phyloP scores from a whole-genome alignment of 495 filamentous ascomycete genomes.

The Hyphodiscus hymeniophilus region DNA sequence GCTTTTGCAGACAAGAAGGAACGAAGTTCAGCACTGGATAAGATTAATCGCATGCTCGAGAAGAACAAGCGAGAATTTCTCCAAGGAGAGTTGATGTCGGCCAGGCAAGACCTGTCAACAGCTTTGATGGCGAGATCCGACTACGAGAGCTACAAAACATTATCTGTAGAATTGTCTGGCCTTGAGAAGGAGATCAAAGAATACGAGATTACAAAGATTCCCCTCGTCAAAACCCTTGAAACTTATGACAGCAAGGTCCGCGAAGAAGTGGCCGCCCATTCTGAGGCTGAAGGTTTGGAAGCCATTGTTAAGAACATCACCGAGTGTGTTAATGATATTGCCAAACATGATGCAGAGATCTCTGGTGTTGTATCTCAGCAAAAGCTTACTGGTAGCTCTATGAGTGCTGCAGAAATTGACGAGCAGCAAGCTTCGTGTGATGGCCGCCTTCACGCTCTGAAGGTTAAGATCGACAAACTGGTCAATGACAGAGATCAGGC shows the following conservation, averaged over 20 bases:
- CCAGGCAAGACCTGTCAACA: conserved; percentile 45
- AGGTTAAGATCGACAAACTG: conserved; percentile 53
- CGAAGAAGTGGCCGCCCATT: conserved; percentile 53
- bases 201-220: conserved; percentile 44
- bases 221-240: conserved; percentile 59
- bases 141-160: conserved; percentile 64
- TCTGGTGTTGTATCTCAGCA: conserved; percentile 67
- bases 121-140: conserved; percentile 53
- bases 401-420: conserved; percentile 77
- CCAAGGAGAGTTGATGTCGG: conserved; percentile 40
- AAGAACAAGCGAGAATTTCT: conserved; percentile 45
- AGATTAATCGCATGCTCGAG: conserved; percentile 49
- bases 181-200: conserved; percentile 52
- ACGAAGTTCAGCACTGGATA: conserved; percentile 48
- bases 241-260: conserved; percentile 62
- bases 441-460: conserved; percentile 58
- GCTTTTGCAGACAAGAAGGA: conserved; percentile 52
- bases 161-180: conserved; percentile 64
- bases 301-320: conserved; percentile 71
- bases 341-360: conserved; percentile 60
- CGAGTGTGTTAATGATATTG: conserved; percentile 62
- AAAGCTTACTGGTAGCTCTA: conserved; percentile 49
- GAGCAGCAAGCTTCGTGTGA: conserved; percentile 57
- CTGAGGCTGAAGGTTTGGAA: conserved; percentile 65
- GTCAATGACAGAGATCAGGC: conserved; percentile 61